Percentiles rank a stretch among this genome's conserved stretches.
Evolutionary conservation across 2,329 filamentous ascomycete genomes (phyloP).

Genomic region (Pestalotiopsis sp.): DNA sequence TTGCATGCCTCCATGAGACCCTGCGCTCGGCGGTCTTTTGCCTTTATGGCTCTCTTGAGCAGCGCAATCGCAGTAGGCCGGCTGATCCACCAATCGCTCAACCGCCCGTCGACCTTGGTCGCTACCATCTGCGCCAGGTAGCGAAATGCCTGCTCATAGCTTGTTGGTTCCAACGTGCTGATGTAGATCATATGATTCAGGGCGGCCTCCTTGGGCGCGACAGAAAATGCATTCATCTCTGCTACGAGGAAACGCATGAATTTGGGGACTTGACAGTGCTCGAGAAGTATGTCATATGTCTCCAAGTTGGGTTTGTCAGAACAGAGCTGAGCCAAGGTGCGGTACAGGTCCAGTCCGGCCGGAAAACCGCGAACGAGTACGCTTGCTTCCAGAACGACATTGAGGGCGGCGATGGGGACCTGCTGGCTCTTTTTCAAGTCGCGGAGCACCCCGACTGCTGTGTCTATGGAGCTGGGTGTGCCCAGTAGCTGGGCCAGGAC

Average conservation of each 20-base stretch:
- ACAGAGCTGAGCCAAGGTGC: constrained; percentile 37
- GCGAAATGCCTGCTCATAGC: constrained; percentile 35
- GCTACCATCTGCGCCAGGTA: constrained; percentile 31
- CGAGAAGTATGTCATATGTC: constrained; percentile 39
- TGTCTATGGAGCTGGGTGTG: constrained; percentile 45
- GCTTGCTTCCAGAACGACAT: constrained; percentile 42
- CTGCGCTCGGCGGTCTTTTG: constrained; percentile 35
- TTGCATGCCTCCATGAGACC: constrained; percentile 33
- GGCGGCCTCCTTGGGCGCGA: constrained; percentile 30
- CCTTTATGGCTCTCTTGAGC: constrained; percentile 34
- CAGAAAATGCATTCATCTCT: constrained; percentile 39
- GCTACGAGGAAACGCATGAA: constrained; percentile 35
- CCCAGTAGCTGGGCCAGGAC: constrained; percentile 60
- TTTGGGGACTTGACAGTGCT: constrained; percentile 26
- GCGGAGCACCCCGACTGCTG: constrained; percentile 60
- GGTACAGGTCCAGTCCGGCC: constrained; percentile 38
- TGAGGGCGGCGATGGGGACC: constrained; percentile 41
- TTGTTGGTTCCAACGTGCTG: constrained; percentile 29
- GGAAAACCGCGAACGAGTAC: constrained; percentile 24
- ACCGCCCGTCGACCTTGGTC: constrained; percentile 14
- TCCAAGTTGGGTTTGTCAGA: constrained; percentile 34
- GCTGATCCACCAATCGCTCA: constrained; percentile 33
- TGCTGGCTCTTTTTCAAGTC: constrained; percentile 45
- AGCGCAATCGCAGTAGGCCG: constrained; percentile 34
- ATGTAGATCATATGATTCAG: constrained; percentile 36